Base-by-base conservation (phyloP, 306 rosid genomes). In the Urtica urens region DNA sequence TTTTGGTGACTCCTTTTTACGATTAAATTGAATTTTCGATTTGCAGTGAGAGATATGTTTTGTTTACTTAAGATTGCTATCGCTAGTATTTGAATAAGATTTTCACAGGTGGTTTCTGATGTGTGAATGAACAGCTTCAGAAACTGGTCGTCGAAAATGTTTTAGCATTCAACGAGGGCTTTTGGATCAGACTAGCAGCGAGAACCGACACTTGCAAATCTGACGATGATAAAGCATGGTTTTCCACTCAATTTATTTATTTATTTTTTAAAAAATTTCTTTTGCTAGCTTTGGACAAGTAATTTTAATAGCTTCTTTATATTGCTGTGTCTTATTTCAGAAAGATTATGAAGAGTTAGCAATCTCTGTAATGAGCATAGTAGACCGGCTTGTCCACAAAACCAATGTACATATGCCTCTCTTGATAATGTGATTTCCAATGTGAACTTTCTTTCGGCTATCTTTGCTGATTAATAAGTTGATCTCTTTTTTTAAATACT, bases 311-410 rank as follows among this genome's bases (percentile, higher is more conserved):
- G 62, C 52, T 59, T 18, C 27, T 58, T 31, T 7, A 50, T 21
- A 48, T 53, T n/a, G 29, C 60, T 39, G 19, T 69, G 26, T 66
- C 50, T 51, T 40, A 52, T 59, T 57, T 60, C 86, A 88, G 95
- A 88, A 74, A 60, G 96, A 83, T 75, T 88, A 88, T 46, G 90
- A 88, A 72, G 96, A 88, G 40, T 70, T 88, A 73, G 96, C 96
- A 44, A 33, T 63, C 46, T 58, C 86, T 6, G 65, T 83, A 30
- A 88, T 81, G 96, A 83, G 37, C 51, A 66, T 76, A 55, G 95
- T 83, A 62, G 90, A 83, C 63, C 59, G 51, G 25, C 71, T 83
- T 55, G 96, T 88, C 58, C 77, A 78, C 22, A 83, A 83, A 83
- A 81, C 95, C 64, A 78, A 80, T 5, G 96, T 81, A 76, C 45